Evolutionary conservation across 495 filamentous ascomycete species (phyloP), one percentile per base, ranked within the genome.

Genomic region (Arthonia radiata): DNA sequence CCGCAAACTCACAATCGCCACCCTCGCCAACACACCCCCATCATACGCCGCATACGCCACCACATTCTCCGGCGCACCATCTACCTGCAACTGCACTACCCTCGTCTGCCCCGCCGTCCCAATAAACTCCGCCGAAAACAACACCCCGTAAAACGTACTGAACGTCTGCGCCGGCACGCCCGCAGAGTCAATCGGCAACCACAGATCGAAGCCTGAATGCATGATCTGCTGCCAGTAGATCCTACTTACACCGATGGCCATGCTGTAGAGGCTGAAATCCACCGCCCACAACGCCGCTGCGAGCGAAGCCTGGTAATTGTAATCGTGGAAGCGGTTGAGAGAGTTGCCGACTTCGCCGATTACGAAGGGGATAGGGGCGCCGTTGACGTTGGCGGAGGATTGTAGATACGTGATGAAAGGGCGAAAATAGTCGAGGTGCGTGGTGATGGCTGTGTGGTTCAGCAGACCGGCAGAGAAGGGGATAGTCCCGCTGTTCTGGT

Each of bases 41-140:
- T 39, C 25, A 27, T 43, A 43, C 25, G 37, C 38, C 2, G 35
- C 42, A 31, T 43, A 46, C 12, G 40, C 42, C 9, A 26, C 36
- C 17, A 40, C 22, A 3, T 31, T 14, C 3, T 43, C 33, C 11
- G 19, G 19, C 7, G 19, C 19, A 8, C 28, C 21, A 2, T 17
- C 23, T 9, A 38, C 23, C 4, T 32, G 16, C 18, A 41, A 22
- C 15, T 34, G 27, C 5, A 24, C 21, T 7, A 31, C 29, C 11
- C 33, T 31, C 7, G 19, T 22, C 11, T 22, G 7, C 6, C 11
- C 19, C 2, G 31, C 34, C 13, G 25, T 26, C 3, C 34, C 26
- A 9, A 34, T 15, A 23, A 37, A 37, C 7, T 34, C 35, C 16
- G 32, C 35, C 3, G 34, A 24, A 17, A 37, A 30, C 13, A 31